phyloP scores from a whole-genome alignment of 176 grass and related monocot species.

The Musa beccarii region DNA sequence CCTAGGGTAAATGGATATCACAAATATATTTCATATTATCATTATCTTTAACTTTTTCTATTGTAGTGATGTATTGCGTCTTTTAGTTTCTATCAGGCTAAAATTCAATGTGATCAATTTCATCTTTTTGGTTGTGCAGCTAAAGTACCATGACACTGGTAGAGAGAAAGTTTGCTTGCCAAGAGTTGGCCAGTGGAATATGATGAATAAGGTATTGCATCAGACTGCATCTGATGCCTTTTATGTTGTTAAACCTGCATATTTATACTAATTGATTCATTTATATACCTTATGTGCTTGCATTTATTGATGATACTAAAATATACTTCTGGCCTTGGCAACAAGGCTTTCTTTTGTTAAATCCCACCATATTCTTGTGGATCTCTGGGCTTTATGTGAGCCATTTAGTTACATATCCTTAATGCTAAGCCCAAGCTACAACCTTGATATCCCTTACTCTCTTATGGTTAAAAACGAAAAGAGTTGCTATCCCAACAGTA shows the following conservation, averaged over 20 bases:
- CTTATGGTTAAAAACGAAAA: no score
- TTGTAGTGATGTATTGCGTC: not conserved
- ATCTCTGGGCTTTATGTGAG: no score
- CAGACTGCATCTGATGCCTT: not conserved
- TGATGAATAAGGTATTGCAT: constrained; percentile 8
- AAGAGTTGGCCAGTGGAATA: constrained; percentile 4
- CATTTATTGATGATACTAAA: not conserved
- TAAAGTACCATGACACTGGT: constrained; percentile 9
- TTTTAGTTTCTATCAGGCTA: not conserved
- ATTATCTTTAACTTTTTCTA: not conserved
- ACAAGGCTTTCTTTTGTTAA: not conserved
- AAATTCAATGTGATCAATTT: not conserved
- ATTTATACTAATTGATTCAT: not conserved
- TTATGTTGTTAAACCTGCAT: not conserved
- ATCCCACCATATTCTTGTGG: no score
- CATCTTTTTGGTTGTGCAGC: not conserved
- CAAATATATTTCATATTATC: constrained; percentile 13
- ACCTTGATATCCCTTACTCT: no score
- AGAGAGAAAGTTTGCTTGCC: not conserved
- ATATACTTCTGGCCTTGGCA: not conserved
- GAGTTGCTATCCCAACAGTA: no score
- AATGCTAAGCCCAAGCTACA: no score
- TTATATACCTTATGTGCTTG: not conserved
- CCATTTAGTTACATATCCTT: no score
- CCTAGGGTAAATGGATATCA: constrained; percentile 44